Percentiles rank a stretch among this genome's conserved stretches.
These are phyloP conservation scores for Nigrospora oryzae DNA, from an alignment of 2,329 filamentous ascomycete species.

Conservation along the genomic window DNA sequence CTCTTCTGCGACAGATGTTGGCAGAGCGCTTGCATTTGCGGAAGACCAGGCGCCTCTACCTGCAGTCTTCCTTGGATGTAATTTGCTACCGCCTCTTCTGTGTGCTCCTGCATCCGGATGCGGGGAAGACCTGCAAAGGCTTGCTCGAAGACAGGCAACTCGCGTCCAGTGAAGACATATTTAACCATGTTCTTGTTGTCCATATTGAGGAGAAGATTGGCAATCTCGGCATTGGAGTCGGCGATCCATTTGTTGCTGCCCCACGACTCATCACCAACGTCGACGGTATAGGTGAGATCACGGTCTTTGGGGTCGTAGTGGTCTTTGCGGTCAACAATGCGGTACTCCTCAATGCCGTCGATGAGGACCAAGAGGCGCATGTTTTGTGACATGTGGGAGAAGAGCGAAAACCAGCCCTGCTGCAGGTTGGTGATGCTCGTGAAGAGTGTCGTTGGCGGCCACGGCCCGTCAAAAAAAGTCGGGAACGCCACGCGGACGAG, in stretches of 20 bases:
- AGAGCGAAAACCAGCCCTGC: slow-evolving; percentile 17
- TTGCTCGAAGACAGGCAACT: slow-evolving; percentile 1
- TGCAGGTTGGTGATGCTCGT: slow-evolving; percentile 15
- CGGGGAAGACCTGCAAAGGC: background rate
- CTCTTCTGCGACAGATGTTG: slow-evolving; percentile 1
- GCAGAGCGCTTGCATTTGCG: slow-evolving; percentile 1
- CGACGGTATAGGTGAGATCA: no score
- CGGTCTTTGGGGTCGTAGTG: no score
- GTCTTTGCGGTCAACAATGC: background rate
- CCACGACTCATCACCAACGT: slow-evolving; percentile 2
- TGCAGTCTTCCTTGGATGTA: slow-evolving; percentile 2
- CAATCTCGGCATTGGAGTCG: slow-evolving; percentile 16
- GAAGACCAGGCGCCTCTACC: background rate
- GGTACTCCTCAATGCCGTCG: slow-evolving; percentile 20
- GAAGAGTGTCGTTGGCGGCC: slow-evolving; percentile 18
- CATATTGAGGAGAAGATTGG: slow-evolving; percentile 9
- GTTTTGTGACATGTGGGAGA: slow-evolving; percentile 16
- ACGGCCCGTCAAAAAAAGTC: slow-evolving; percentile 14
- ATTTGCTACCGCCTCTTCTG: background rate
- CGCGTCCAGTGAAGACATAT: slow-evolving; percentile 1
- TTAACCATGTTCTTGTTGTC: background rate
- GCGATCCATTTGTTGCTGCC: slow-evolving; percentile 14
- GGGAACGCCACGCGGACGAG: slow-evolving; percentile 2
- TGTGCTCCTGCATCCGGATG: background rate
- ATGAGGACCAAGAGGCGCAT: slow-evolving; percentile 17